Evolutionary conservation across 1,284 basidiomycete genomes (phyloP).

Genomic region (Ustilago cynodontis): DNA sequence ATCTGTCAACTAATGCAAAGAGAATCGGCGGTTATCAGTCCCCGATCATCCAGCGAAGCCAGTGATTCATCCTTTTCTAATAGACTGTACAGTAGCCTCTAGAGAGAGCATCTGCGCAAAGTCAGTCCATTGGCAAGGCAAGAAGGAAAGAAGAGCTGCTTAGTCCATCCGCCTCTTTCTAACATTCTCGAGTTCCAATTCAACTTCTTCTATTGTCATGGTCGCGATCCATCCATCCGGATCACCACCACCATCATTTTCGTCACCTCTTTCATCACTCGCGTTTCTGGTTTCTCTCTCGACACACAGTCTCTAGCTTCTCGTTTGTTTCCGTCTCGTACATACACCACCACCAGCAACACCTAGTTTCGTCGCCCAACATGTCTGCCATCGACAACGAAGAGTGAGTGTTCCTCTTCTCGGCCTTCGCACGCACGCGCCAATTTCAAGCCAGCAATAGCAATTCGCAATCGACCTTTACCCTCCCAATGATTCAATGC

Average conservation of each 20-base stretch:
- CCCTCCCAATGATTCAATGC: constrained; percentile 6
- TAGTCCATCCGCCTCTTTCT: neutral
- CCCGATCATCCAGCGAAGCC: too few species aligned
- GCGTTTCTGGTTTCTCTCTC: neutral
- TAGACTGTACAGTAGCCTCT: too few species aligned
- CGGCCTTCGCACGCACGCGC: neutral
- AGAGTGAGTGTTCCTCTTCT: constrained; percentile 61
- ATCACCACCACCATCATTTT: constrained; percentile 6
- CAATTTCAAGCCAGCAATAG: neutral
- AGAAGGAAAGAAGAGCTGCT: too few species aligned
- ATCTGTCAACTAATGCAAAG: too few species aligned
- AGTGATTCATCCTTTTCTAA: too few species aligned
- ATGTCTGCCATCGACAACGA: constrained; percentile 69
- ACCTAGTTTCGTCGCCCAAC: constrained; percentile 2
- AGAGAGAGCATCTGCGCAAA: too few species aligned
- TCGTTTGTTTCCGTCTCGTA: constrained; percentile 4
- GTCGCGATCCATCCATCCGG: constrained; percentile 10
- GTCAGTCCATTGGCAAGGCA: too few species aligned
- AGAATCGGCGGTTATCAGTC: too few species aligned
- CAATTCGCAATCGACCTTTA: constrained; percentile 3
- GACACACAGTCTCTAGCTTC: neutral
- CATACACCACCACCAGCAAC: constrained; percentile 6
- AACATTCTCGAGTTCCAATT: neutral
- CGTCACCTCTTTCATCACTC: neutral
- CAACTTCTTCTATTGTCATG: constrained; percentile 8